Evolutionary conservation across 1,139 yeast genomes (phyloP), one percentile per base, ranked within the genome.

Genomic region (Magnusiomyces magnusii): DNA sequence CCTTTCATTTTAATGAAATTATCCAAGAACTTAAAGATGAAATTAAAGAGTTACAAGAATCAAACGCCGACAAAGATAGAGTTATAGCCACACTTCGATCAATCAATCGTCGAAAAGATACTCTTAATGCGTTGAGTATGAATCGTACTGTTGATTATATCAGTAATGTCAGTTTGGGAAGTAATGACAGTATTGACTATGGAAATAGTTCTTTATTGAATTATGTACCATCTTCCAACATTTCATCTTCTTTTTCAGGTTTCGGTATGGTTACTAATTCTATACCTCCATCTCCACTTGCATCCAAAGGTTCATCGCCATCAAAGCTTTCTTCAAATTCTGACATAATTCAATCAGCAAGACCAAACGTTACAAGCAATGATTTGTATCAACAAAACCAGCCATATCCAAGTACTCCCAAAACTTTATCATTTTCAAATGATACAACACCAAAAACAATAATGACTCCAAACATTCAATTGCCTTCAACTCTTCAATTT

Each of bases 21-120:
- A 64, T 85, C 60, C 78, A 77, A 60, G 91, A 85, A 50, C 86
- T 86, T 65, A 85, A 81, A 62, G 91, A 84, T 57, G 95, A 88
- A 69, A 82, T 90, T 13, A 69, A 75, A 55, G 89, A 84, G 59
- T 75, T 91, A 65, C 80, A 80, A 66, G 86, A 82, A 61, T 77
- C 80, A 56, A 72, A 88, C 57, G 79, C 80, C 58, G 81, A 82
- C 65, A 91, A 90, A 70, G 96, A 90, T 65, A 85, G 85, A 56
- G 84, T 91, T 63, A 88, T 91, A 59, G 81, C 81, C 63, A 91
- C 95, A 10, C 75, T 91, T 36, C 61, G 70, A 19, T 66, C 71
- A 15, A 61, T 68, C 47, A 66, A 67, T 58, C 66, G 65, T 56
- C 66, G 71, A 21, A 68, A 67, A 55, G 72, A 68, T 47, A 67